Evolutionary conservation across 1,284 basidiomycete species (phyloP).

Genomic region (Testicularia cyperi): DNA sequence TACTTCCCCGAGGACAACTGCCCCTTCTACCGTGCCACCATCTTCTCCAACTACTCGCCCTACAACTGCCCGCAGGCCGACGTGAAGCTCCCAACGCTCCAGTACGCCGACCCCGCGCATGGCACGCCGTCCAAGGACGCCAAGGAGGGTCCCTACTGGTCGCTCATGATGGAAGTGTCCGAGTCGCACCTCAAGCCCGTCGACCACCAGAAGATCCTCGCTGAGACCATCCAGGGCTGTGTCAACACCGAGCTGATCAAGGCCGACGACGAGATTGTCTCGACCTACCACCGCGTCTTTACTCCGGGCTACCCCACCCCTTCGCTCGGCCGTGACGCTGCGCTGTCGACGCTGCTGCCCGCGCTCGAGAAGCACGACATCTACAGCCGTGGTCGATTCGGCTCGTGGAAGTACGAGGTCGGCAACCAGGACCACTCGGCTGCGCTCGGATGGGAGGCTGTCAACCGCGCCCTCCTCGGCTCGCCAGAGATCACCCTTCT

Average conservation of each 20-base stretch:
- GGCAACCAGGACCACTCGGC: conserved; percentile 66
- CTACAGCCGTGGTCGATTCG: conserved; percentile 64
- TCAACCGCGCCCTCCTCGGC: conserved; percentile 63
- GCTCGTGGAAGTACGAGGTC: conserved; percentile 65
- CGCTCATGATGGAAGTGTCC: conserved; percentile 64
- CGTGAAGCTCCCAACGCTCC: conserved; percentile 62
- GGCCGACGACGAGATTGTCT: conserved; percentile 64
- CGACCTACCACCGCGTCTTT: conserved; percentile 64
- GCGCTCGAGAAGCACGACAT: conserved; percentile 62
- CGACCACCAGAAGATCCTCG: conserved; percentile 62
- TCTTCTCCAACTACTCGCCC: conserved; percentile 66
- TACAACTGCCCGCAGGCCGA: conserved; percentile 63
- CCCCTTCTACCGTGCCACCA: conserved; percentile 66
- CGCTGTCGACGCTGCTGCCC: conserved; percentile 63
- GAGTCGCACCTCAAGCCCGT: conserved; percentile 64
- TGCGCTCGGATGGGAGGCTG: conserved; percentile 65
- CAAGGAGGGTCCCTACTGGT: conserved; percentile 64
- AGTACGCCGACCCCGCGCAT: conserved; percentile 63
- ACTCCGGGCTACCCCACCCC: conserved; percentile 64
- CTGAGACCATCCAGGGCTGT: conserved; percentile 64
- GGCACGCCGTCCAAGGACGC: conserved; percentile 59
- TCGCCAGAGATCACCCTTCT: conserved; percentile 63
- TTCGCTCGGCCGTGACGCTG: conserved; percentile 63
- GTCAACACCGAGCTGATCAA: conserved; percentile 63
- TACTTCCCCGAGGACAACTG: conserved; percentile 64